Percentiles rank a stretch among this genome's conserved stretches.
Evolutionary conservation across 176 grass and related monocot species (phyloP).

Genomic region (Paspalum vaginatum): DNA sequence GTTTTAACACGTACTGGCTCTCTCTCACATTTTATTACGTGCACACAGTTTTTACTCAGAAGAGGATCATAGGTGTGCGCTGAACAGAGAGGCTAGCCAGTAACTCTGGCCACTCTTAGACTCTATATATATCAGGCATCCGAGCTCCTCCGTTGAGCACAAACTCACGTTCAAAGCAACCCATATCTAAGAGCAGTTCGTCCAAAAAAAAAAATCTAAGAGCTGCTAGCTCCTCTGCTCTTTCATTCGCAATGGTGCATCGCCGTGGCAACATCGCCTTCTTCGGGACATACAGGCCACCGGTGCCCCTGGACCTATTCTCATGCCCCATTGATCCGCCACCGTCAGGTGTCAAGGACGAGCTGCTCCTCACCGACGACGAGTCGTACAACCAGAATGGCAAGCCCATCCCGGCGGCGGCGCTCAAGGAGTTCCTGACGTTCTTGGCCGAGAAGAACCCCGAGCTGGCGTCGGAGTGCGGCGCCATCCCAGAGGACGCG

Average conservation of each 20-base stretch:
- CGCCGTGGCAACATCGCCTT: constrained; percentile 57
- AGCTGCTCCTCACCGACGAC: constrained; percentile 44
- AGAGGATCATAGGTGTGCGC: too few species aligned
- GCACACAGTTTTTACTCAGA: too few species aligned
- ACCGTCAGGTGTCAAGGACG: background rate
- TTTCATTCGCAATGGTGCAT: background rate
- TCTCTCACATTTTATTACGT: too few species aligned
- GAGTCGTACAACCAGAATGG: constrained; percentile 50
- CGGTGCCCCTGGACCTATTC: constrained; percentile 52
- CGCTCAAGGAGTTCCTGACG: constrained; percentile 2
- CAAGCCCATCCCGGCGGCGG: background rate
- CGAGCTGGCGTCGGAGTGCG: constrained; percentile 29
- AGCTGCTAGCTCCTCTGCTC: too few species aligned
- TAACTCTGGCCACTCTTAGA: too few species aligned
- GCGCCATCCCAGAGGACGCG: constrained; percentile 37
- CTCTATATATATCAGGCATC: too few species aligned
- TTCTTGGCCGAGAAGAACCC: constrained; percentile 16
- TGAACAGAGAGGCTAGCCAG: too few species aligned
- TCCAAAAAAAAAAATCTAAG: too few species aligned
- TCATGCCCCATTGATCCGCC: background rate
- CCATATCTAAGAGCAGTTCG: too few species aligned
- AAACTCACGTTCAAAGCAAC: too few species aligned
- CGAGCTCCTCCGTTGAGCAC: too few species aligned
- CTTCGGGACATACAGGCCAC: constrained; percentile 48
- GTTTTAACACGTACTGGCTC: too few species aligned